Evolutionary conservation across 495 filamentous ascomycete genomes (phyloP), one percentile per base, ranked within the genome.

Genomic region (Penicillium argentinense): DNA sequence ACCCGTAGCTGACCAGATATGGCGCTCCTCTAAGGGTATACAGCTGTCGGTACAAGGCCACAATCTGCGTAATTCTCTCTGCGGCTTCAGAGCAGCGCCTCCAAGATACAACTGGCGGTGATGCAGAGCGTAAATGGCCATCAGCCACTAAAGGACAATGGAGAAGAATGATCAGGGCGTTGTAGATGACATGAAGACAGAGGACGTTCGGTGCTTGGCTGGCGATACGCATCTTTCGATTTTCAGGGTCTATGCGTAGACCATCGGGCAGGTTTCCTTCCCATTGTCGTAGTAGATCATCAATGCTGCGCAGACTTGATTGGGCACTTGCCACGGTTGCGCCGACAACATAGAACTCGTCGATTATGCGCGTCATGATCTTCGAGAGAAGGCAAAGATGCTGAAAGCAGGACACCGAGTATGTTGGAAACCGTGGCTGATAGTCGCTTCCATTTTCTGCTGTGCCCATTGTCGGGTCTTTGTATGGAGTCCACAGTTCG

Each of bases 291-390:
- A 36, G 9, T 19, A 36, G 33, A 21, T 36, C 16, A 12, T 36
- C 33, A 9, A 36, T 36, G 5, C 33, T 36, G 7, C 33, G 33
- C 12, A 36, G 17, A 36, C 33, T 36, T 12, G 17, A 36, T 21
- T 36, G 33, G n/a, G 33, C 33, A 21, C 33, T 36, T 22, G 8
- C 33, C 7, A 36, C 42, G 6, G 42, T 57, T 26, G 56, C 49
- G 6, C 54, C 45, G 9, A 57, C 56, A 12, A 52, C 37, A 24
- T 65, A 65, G 25, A 62, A 48, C 8, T 41, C 19, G 23, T 60
- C 45, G 23, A 62, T 54, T 34, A 62, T 62, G 0, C 23, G 25
- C 26, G 56, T 53, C 58, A 62, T 56, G 3, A 65, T 54, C 25
- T 52, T 37, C 1, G 59, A 63, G 8, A 66, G 47, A 0, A 28